Percentiles rank a stretch among this genome's conserved stretches.
phyloP scores from a whole-genome alignment of 805 yeast species.

The Zygosaccharomyces lentus region DNA sequence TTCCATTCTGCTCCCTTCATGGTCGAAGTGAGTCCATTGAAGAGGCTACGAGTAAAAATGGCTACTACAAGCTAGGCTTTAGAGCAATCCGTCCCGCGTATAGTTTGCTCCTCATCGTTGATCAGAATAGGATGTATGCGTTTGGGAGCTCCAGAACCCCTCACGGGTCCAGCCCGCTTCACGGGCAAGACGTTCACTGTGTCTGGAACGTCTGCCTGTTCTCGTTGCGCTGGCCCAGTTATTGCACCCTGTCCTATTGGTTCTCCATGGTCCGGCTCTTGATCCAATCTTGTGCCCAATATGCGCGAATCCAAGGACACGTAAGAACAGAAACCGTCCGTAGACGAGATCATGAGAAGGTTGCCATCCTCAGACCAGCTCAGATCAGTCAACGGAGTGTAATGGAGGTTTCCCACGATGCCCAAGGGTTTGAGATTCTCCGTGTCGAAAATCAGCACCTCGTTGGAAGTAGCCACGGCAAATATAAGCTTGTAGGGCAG shows the following conservation, averaged over 20 bases:
- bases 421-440: conserved; percentile 66
- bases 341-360: conserved; percentile 67
- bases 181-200: conserved; percentile 23
- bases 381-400: conserved; percentile 82
- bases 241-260: not conserved
- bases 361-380: conserved; percentile 80
- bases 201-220: conserved; percentile 5
- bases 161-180: conserved; percentile 13
- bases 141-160: conserved; percentile 14
- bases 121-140: conserved; percentile 24
- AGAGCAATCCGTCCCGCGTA: not conserved
- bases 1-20: not conserved
- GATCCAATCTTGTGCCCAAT: conserved; percentile 43
- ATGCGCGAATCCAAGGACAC: conserved; percentile 49
- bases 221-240: not conserved
- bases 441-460: conserved; percentile 79
- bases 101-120: not conserved
- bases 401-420: conserved; percentile 73
- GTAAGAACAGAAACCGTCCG: conserved; percentile 88
- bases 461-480: conserved; percentile 90
- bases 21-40: not conserved
- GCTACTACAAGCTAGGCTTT: not conserved
- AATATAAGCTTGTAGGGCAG: conserved; percentile 78
- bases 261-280: not conserved
- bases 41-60: too few species aligned